Evolutionary conservation across 2,329 filamentous ascomycete species (phyloP).

Genomic region (Aureobasidium pullulans): DNA sequence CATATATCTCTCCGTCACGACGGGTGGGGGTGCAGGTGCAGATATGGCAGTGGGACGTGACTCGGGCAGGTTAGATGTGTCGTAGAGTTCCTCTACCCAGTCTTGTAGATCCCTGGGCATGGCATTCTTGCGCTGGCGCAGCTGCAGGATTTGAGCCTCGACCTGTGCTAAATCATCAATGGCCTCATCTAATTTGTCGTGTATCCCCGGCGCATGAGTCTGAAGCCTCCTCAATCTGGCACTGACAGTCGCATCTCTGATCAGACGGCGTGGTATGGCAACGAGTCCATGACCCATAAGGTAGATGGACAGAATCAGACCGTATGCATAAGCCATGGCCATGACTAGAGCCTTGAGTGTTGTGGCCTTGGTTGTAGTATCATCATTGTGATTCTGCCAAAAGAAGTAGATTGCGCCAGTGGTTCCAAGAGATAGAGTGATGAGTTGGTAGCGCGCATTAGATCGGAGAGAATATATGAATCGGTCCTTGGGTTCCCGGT

Average conservation of each 20-base stretch:
- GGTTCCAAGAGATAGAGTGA: conserved; percentile 63
- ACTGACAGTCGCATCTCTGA: conserved; percentile 71
- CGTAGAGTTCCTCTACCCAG: conserved; percentile 92
- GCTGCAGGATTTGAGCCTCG: conserved; percentile 70
- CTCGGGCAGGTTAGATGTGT: conserved; percentile 65
- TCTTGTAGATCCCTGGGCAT: conserved; percentile 70
- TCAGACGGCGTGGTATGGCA: conserved; percentile 73
- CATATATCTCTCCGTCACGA: conserved; percentile 88
- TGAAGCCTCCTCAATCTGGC: conserved; percentile 69
- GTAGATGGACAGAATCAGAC: conserved; percentile 84
- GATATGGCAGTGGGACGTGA: conserved; percentile 29
- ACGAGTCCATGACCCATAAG: conserved; percentile 97
- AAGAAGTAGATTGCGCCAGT: conserved; percentile 78
- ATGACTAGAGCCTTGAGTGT: conserved; percentile 80
- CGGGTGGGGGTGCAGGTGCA: conserved; percentile 52
- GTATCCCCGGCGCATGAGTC: conserved; percentile 66
- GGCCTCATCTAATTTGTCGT: conserved; percentile 84
- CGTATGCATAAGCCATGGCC: conserved; percentile 93
- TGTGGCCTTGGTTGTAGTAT: conserved; percentile 41
- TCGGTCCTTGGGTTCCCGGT: conserved; percentile 75
- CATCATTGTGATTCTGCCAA: conserved; percentile 60
- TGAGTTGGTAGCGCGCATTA: conserved; percentile 83
- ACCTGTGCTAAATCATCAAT: conserved; percentile 71
- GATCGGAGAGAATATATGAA: conserved; percentile 76
- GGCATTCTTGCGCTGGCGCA: conserved; percentile 73